Evolutionary conservation across 306 rosid genomes (phyloP), one percentile per base, ranked within the genome.

Genomic region (Trifolium repens): DNA sequence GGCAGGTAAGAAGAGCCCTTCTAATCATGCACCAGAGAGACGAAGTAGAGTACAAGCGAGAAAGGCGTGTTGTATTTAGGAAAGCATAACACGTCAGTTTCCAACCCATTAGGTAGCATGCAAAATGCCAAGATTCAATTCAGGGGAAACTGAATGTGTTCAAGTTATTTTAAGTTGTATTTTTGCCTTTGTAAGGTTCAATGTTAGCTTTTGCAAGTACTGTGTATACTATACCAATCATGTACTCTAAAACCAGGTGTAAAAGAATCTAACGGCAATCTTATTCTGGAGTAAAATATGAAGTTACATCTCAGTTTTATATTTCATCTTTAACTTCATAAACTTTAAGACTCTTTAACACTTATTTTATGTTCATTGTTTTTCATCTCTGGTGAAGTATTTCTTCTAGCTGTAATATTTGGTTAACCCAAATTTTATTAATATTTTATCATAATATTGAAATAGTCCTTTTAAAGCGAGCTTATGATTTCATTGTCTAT

Each of bases 31-130:
- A 94, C 85, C 99, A 92, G 85, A 89, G 97, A 81, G 99, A 94
- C 8, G 99, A 94, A 89, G 93, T 94, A n/a, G 97, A 94, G 74
- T 94, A 94, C 86, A 94, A 92, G 85, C 84, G 99, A 78, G 99
- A 92, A 71, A 89, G 93, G 71, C 94, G 96, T 35, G 81, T 90
- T 69, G 79, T 94, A 82, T 80, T 50, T 50, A 88, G 99, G 67
- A 94, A 94, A 83, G 91, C 93, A 12, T 94, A 79, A 72, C 42
- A 30, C 19, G 12, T 67, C 59, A 69, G 71, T 30, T 75, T 55
- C 40, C 70, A 3, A 52, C 14, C 69, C 43, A 15, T 26, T 19
- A 40, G 26, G 66, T n/a, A 14, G 65, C 5, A 53, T 64, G 62
- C 44, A 59, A 65, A 54, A 64, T 69, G 61, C 63, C 4, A 11